Base-by-base conservation (phyloP, 2,329 filamentous ascomycete genomes). In the Helminthosporium solani region DNA sequence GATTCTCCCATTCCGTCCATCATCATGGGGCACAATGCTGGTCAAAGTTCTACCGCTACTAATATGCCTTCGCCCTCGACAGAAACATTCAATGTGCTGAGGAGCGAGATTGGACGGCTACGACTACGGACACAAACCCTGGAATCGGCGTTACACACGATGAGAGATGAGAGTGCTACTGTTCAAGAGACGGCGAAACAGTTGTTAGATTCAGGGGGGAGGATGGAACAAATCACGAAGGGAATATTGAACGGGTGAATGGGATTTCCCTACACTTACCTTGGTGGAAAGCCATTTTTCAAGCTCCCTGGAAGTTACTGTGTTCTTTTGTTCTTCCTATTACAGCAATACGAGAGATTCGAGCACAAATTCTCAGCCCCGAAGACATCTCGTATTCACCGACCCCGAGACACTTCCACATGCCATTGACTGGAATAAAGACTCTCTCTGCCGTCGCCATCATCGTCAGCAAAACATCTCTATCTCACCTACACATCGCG, bases 31-130 rank as follows among this genome's bases (percentile, higher is more conserved):
- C 48, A 50, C 15, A 45, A 20, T 15, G n/a, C 16, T 3, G 27
- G 38, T 11, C 14, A 40, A 16, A 31, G 31, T 30, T 33, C 44
- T 19, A 34, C 20, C 9, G 9, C 27, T 3, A 20, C 39, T 2
- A 40, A 28, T 23, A 21, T 47, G 33, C 35, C 41, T 18, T 40
- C 50, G 21, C 52, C 58, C 2, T 52, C 60, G 28, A 34, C 49
- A 16, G 62, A 65, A 35, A 65, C 63, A 1, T 56, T 68, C 14
- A 61, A 57, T 18, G 64, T 66, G 8, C 57, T 68, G 6, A 56
- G 63, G 11, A 53, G 54, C n/a, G 65, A 68, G 37, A 57, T 68
- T 19, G 48, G 51, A 21, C 53, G 63, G 19, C 51, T 68, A 8
- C 54, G 64, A n/a, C 52, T 58, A 5, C 56, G 63, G 14, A 67